Evolutionary conservation across 495 filamentous ascomycete species (phyloP).

Genomic region (Lepraria neglecta): DNA sequence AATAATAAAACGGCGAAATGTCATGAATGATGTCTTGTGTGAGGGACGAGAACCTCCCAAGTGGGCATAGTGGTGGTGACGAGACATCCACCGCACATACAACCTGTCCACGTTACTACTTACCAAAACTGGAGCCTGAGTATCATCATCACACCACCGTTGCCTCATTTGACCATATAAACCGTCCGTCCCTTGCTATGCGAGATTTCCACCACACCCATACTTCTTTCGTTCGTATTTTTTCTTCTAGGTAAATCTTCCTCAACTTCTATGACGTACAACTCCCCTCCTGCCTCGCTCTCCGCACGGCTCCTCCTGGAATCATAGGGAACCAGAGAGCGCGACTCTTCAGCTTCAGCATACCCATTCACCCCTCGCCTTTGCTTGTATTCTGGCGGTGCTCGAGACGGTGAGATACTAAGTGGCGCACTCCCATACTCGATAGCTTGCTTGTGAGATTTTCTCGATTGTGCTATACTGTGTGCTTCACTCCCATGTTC

Average conservation of each 20-base stretch:
- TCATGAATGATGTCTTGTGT: no score
- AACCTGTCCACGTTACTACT: no score
- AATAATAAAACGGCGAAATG: no score
- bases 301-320: background rate
- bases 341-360: background rate
- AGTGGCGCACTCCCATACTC: background rate
- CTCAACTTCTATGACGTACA: background rate
- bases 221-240: background rate
- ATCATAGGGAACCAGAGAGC: background rate
- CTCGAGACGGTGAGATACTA: background rate
- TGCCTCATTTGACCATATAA: background rate
- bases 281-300: background rate
- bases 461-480: background rate
- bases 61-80: no score
- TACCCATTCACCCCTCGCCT: background rate
- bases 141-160: no score
- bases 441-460: background rate
- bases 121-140: no score
- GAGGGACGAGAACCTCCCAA: no score
- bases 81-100: no score
- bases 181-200: background rate
- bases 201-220: constrained; percentile 7
- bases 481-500: constrained; percentile 3
- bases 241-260: background rate
- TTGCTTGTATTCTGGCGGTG: background rate